A percentile compares a stretch with the other conserved stretches of the same genome.
These are phyloP conservation scores for Neodidymelliopsis sp. DNA, from an alignment of 2,329 filamentous ascomycete genomes.

Conservation along the genomic window DNA sequence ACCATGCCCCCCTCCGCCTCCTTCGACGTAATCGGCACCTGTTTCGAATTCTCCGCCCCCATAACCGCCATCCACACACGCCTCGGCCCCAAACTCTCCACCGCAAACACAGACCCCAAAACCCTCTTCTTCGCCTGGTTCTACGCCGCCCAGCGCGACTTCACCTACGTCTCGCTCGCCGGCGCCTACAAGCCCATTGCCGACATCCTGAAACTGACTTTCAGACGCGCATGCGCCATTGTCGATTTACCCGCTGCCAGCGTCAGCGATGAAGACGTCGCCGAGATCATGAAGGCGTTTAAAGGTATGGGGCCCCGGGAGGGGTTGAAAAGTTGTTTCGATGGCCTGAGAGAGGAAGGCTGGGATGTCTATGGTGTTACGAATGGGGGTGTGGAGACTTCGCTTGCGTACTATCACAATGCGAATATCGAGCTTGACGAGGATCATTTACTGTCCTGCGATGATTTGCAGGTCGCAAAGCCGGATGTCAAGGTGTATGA, in stretches of 20 bases:
- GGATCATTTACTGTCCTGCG: slow-evolving; percentile 32
- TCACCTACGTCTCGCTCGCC: slow-evolving; percentile 32
- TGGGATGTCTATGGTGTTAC: slow-evolving; percentile 36
- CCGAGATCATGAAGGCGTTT: slow-evolving; percentile 31
- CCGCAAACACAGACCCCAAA: slow-evolving; percentile 25
- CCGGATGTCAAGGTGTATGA: slow-evolving; percentile 33
- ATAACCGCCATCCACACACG: slow-evolving; percentile 27
- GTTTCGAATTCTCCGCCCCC: slow-evolving; percentile 30
- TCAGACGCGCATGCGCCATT: slow-evolving; percentile 28
- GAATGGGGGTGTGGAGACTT: slow-evolving; percentile 29
- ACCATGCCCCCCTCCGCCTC: slow-evolving; percentile 34
- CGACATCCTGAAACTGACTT: slow-evolving; percentile 26
- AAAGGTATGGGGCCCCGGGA: slow-evolving; percentile 29
- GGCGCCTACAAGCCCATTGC: slow-evolving; percentile 34
- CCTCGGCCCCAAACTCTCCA: slow-evolving; percentile 23
- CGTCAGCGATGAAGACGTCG: slow-evolving; percentile 29
- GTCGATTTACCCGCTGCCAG: slow-evolving; percentile 27
- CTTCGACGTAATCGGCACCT: slow-evolving; percentile 39
- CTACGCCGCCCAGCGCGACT: slow-evolving; percentile 38
- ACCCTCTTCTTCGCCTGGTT: slow-evolving; percentile 40
- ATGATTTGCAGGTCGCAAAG: slow-evolving; percentile 30
- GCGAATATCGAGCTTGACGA: slow-evolving; percentile 29
- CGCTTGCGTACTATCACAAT: slow-evolving; percentile 26
- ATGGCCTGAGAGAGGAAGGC: slow-evolving; percentile 25
- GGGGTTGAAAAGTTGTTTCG: slow-evolving; percentile 31